phyloP scores from a whole-genome alignment of 768 basidiomycete species.

The Boletus sp. region DNA sequence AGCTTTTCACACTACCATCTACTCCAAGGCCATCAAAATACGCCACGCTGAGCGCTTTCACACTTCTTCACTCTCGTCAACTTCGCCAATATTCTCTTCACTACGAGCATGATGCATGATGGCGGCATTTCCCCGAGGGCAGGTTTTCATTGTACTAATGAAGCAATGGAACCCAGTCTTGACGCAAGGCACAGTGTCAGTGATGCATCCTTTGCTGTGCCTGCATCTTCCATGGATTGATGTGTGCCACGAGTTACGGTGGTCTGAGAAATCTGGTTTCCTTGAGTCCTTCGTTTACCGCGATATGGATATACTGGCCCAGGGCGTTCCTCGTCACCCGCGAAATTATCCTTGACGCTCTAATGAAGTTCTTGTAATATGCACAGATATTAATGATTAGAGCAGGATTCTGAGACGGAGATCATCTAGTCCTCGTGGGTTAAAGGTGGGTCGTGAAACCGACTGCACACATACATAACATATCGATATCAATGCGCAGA shows the following conservation, averaged over 20 bases:
- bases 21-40: constrained; percentile 1
- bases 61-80: constrained; percentile 14
- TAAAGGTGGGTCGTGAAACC: constrained; percentile 28
- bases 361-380: constrained; percentile 8
- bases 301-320: constrained; percentile 16
- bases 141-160: constrained; percentile 29
- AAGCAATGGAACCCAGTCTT: constrained; percentile 23
- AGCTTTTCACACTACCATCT: constrained; percentile 1
- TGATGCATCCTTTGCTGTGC: constrained; percentile 7
- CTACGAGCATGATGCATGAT: constrained; percentile 10
- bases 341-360: constrained; percentile 2
- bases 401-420: constrained; percentile 19
- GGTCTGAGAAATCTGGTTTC: constrained; percentile 4
- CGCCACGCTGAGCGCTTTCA: background rate
- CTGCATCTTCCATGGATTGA: constrained; percentile 18
- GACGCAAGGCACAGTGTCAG: constrained; percentile 13
- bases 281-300: constrained; percentile 13
- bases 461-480: constrained; percentile 20
- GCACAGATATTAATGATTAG: constrained; percentile 14
- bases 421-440: constrained; percentile 28
- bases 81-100: constrained; percentile 2
- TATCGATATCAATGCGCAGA: background rate
- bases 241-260: constrained; percentile 3
- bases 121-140: constrained; percentile 12
- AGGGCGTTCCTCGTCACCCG: constrained; percentile 2